Evolutionary conservation across 306 rosid species (phyloP).

Genomic region (Castanopsis chinensis): DNA sequence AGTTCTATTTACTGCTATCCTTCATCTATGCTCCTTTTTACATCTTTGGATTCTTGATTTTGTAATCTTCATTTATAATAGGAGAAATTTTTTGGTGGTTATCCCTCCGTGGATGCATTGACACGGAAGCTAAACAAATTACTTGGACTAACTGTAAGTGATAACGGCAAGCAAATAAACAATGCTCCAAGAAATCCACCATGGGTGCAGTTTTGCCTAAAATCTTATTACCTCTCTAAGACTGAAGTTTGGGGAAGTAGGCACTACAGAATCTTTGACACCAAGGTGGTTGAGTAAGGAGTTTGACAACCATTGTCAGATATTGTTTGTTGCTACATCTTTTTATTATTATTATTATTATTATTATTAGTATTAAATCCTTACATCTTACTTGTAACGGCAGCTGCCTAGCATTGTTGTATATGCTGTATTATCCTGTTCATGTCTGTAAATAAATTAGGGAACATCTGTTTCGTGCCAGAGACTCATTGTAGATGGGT

Average conservation of each 20-base stretch:
- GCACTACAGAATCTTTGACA: constrained; percentile 43
- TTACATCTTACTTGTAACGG: background rate
- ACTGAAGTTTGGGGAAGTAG: constrained; percentile 32
- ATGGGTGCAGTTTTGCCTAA: constrained; percentile 61
- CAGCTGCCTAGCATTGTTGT: background rate
- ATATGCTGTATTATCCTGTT: background rate
- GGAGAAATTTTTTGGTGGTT: constrained; percentile 53
- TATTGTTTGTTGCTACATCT: background rate
- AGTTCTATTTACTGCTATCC: background rate
- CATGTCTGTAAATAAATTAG: background rate
- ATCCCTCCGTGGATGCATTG: constrained; percentile 26
- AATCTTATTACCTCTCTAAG: constrained; percentile 35
- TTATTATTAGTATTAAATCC: no score
- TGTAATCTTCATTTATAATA: constrained; percentile 17
- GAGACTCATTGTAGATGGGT: background rate
- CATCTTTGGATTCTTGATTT: background rate
- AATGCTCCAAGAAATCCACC: constrained; percentile 58
- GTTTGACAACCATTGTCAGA: background rate
- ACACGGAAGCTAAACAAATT: constrained; percentile 39
- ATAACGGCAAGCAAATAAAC: background rate
- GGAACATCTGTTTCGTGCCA: background rate
- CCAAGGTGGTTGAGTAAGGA: constrained; percentile 25
- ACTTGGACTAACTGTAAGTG: constrained; percentile 40
- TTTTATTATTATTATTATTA: background rate
- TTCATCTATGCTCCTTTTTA: background rate